These are phyloP conservation scores for Selaginella moellendorffii DNA, from an alignment of 75 land plant genomes.

Conservation along the genomic window DNA sequence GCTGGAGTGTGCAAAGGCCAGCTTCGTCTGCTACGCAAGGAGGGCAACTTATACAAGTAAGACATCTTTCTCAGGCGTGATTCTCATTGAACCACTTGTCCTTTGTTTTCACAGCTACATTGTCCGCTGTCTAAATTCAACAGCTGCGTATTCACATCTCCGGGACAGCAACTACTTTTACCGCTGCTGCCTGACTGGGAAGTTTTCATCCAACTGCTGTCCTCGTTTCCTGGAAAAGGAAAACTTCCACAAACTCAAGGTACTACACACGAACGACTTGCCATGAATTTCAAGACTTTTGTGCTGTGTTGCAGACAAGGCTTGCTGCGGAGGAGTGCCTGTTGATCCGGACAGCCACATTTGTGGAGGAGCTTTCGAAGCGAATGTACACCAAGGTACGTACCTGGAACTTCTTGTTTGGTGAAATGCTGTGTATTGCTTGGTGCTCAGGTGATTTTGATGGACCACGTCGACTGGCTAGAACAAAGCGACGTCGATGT, in stretches of 20 bases:
- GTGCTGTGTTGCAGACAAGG: conserved; percentile 14
- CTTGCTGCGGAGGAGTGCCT: conserved; percentile 23
- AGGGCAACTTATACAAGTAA: conserved; percentile 29
- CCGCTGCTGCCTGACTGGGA: conserved; percentile 36
- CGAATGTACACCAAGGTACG: conserved; percentile 26
- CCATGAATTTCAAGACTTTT: neutral
- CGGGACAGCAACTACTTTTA: conserved; percentile 33
- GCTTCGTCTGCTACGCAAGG: conserved; percentile 28
- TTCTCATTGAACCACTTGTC: neutral
- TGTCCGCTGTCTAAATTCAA: conserved; percentile 31
- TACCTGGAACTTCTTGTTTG: neutral
- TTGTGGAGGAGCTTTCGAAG: conserved; percentile 30
- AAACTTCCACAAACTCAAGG: conserved; percentile 22
- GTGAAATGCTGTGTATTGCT: neutral
- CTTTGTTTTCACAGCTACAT: conserved; percentile 17
- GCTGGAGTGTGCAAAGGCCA: conserved; percentile 37
- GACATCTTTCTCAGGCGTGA: neutral
- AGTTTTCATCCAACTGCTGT: conserved; percentile 26
- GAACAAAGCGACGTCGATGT: conserved; percentile 26
- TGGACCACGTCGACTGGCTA: conserved; percentile 37
- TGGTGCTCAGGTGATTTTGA: conserved; percentile 23
- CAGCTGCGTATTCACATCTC: conserved; percentile 29
- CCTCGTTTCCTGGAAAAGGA: conserved; percentile 29
- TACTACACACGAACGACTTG: too few relatives aligned
- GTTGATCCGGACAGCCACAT: conserved; percentile 28